phyloP scores from a whole-genome alignment of 2,329 filamentous ascomycete genomes.

The Colletotrichum paranaense region DNA sequence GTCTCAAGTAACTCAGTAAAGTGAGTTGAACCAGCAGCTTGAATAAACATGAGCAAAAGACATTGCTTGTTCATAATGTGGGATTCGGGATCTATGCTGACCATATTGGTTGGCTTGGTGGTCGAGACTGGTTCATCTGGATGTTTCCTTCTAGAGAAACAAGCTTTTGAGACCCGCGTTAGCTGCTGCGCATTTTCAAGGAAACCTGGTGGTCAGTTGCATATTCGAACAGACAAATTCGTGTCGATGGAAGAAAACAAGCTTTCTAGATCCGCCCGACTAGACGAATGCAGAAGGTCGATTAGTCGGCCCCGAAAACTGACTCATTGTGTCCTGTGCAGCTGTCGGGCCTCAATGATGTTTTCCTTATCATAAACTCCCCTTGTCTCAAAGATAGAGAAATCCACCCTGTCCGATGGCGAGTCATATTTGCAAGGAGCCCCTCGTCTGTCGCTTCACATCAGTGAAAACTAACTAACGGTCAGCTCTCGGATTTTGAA shows the following conservation, averaged over 20 bases:
- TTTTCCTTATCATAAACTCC: background rate
- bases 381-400: background rate
- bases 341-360: background rate
- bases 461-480: background rate
- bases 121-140: background rate
- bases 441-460: background rate
- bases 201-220: background rate
- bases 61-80: background rate
- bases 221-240: background rate
- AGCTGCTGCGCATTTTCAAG: background rate
- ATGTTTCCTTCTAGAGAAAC: background rate
- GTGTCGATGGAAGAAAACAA: background rate
- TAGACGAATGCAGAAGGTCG: slow-evolving; percentile 14
- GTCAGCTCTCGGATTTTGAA: background rate
- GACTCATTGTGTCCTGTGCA: background rate
- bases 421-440: slow-evolving; percentile 4
- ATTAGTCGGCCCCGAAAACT: background rate
- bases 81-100: background rate
- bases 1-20: background rate
- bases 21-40: background rate
- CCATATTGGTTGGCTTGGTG: background rate
- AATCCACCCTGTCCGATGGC: background rate
- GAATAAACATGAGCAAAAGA: background rate
- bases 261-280: slow-evolving; percentile 4
- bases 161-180: background rate